These are phyloP conservation scores for Protomyces arabidopsidicola DNA, from an alignment of 1,139 yeast genomes.

Conservation along the genomic window DNA sequence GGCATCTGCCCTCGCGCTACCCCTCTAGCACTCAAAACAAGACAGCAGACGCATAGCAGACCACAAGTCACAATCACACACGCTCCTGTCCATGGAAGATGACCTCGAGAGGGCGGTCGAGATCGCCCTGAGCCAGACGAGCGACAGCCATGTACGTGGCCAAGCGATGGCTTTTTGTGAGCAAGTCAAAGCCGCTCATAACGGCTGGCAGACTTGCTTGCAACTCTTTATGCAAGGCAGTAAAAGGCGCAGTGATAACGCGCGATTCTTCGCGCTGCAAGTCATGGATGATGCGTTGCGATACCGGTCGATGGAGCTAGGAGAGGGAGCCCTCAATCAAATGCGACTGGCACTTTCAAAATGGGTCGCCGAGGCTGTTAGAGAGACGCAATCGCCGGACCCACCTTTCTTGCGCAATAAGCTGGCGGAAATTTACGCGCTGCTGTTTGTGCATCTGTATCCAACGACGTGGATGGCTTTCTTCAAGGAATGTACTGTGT, in stretches of 20 bases:
- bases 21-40: too few species aligned
- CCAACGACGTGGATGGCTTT: slow-evolving; percentile 59
- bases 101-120: slow-evolving; percentile 92
- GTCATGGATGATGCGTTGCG: slow-evolving; percentile 64
- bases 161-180: slow-evolving; percentile 73
- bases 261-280: slow-evolving; percentile 73
- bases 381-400: slow-evolving; percentile 28
- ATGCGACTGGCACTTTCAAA: slow-evolving; percentile 50
- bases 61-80: too few species aligned
- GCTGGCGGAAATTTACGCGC: slow-evolving; percentile 66
- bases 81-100: slow-evolving; percentile 53
- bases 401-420: slow-evolving; percentile 58
- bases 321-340: slow-evolving; percentile 46
- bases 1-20: too few species aligned
- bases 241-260: slow-evolving; percentile 39
- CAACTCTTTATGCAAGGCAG: slow-evolving; percentile 50
- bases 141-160: slow-evolving; percentile 51
- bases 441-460: slow-evolving; percentile 65
- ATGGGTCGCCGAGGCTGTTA: slow-evolving; percentile 36
- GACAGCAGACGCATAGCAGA: too few species aligned
- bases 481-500: slow-evolving; percentile 58
- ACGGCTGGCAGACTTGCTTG: slow-evolving; percentile 76
- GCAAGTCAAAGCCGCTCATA: slow-evolving; percentile 65
- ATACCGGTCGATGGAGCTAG: slow-evolving; percentile 30
- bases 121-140: slow-evolving; percentile 76